Conservation (phyloP, 345 rosid genomes). For the Bretschneidera sinensis region DNA sequence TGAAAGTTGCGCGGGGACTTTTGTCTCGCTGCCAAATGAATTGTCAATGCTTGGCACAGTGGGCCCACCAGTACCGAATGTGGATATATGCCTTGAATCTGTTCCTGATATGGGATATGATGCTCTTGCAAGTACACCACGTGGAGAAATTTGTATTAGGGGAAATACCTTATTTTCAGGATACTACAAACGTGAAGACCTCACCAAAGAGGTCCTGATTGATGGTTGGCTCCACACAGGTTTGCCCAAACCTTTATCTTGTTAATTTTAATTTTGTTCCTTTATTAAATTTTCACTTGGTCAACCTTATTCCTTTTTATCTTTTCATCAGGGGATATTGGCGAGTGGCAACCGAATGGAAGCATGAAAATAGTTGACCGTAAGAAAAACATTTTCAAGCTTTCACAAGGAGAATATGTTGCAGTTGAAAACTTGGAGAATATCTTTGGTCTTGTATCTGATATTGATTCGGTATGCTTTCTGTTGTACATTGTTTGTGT, state of each 20-base stretch:
- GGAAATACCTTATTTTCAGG: constrained; percentile 81
- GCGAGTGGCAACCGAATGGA: constrained; percentile 98
- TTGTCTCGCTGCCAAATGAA: constrained; percentile 83
- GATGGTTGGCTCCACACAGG: constrained; percentile 99
- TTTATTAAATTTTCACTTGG: neutral
- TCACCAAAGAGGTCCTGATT: constrained; percentile 69
- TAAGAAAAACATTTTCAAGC: constrained; percentile 92
- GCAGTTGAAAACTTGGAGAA: constrained; percentile 98
- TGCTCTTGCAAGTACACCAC: constrained; percentile 74
- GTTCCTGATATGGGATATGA: constrained; percentile 97
- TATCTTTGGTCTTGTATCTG: constrained; percentile 53
- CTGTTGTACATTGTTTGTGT: neutral
- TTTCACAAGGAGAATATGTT: constrained; percentile 97
- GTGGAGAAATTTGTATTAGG: constrained; percentile 84
- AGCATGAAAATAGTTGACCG: constrained; percentile 92
- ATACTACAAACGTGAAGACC: constrained; percentile 88
- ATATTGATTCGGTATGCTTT: constrained; percentile 61
- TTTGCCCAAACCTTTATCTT: constrained; percentile 10
- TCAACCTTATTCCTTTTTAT: constrained; percentile 5
- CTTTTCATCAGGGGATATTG: constrained; percentile 70
- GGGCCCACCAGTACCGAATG: constrained; percentile 96
- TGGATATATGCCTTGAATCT: constrained; percentile 82
- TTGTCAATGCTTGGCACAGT: constrained; percentile 81
- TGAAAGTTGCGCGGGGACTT: constrained; percentile 93
- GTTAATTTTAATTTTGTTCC: neutral